These are phyloP conservation scores for Tricholoma saponaceum DNA, from an alignment of 768 basidiomycete genomes.

Conservation along the genomic window DNA sequence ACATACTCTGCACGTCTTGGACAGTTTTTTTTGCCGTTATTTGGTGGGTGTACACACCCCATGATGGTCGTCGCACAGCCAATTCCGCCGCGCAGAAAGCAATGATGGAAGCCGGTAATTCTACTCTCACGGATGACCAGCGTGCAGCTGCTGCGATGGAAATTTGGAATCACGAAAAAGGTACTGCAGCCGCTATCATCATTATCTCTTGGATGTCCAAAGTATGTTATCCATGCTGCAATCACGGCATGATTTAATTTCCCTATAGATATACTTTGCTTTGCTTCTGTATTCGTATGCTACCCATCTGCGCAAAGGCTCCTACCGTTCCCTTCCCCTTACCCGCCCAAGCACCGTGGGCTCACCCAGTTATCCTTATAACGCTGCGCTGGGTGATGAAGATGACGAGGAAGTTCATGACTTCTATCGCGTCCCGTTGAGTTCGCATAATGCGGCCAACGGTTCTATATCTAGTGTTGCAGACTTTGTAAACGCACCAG, in stretches of 20 bases:
- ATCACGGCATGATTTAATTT: conserved; percentile 4
- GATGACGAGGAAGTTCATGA: conserved; percentile 66
- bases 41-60: conserved; percentile 92
- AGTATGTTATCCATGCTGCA: conserved; percentile 40
- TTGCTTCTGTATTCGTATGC: conserved; percentile 91
- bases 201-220: conserved; percentile 84
- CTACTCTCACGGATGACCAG: conserved; percentile 58
- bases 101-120: conserved; percentile 62
- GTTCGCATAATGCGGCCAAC: conserved; percentile 34
- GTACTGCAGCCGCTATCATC: conserved; percentile 72
- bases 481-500: conserved; percentile 60
- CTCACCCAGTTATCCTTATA: conserved; percentile 32
- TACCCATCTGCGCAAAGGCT: conserved; percentile 84
- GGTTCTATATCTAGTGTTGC: conserved; percentile 51
- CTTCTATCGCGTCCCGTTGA: conserved; percentile 63
- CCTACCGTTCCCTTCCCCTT: conserved; percentile 77
- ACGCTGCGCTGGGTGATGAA: conserved; percentile 33
- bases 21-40: conserved; percentile 85
- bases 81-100: conserved; percentile 89
- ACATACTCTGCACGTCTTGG: conserved; percentile 85
- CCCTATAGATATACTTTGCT: conserved; percentile 83
- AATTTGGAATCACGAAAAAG: conserved; percentile 91
- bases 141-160: conserved; percentile 68
- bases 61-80: conserved; percentile 77
- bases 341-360: conserved; percentile 36